Percentiles rank a stretch among this genome's conserved stretches.
Conservation (phyloP, 345 rosid species). For the Salix arbutifolia region DNA sequence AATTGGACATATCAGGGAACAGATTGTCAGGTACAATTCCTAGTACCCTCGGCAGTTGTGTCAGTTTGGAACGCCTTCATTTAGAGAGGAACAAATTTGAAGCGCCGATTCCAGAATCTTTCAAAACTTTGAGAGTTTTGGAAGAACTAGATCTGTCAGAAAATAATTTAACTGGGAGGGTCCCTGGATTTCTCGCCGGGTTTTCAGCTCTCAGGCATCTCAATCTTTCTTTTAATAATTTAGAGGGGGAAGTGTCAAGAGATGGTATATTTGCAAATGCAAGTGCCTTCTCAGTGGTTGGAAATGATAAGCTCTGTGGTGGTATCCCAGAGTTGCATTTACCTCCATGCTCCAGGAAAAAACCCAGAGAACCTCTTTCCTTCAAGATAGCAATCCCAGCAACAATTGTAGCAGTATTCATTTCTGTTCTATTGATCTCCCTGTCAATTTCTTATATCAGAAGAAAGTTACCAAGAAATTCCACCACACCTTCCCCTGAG, state of each 20-base stretch:
- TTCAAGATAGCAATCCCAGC: no score
- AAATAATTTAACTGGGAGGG: constrained; percentile 20
- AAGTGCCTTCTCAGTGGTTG: no score
- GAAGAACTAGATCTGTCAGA: constrained; percentile 19
- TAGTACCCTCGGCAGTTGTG: constrained; percentile 14
- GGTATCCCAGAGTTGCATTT: no score
- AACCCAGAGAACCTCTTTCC: no score
- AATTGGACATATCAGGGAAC: constrained; percentile 23
- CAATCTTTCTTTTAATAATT: constrained; percentile 22
- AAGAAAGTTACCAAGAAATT: neutral
- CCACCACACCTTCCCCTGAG: neutral
- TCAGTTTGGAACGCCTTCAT: constrained; percentile 12
- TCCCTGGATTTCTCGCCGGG: constrained; percentile 10
- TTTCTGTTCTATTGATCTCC: no score
- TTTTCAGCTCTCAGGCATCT: neutral
- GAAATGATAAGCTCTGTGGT: no score
- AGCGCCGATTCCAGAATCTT: constrained; percentile 19
- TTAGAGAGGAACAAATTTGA: constrained; percentile 14
- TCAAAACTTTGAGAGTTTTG: constrained; percentile 14
- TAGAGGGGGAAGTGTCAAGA: constrained; percentile 14
- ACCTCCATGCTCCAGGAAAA: no score
- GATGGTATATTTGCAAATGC: constrained; percentile 21
- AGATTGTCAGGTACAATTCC: constrained; percentile 29
- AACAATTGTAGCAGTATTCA: no score
- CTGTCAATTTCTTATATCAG: neutral